Percentiles rank a stretch among this genome's conserved stretches.
These are phyloP conservation scores for Daphne laureola DNA, from an alignment of 441 rosid genomes.

Conservation along the genomic window DNA sequence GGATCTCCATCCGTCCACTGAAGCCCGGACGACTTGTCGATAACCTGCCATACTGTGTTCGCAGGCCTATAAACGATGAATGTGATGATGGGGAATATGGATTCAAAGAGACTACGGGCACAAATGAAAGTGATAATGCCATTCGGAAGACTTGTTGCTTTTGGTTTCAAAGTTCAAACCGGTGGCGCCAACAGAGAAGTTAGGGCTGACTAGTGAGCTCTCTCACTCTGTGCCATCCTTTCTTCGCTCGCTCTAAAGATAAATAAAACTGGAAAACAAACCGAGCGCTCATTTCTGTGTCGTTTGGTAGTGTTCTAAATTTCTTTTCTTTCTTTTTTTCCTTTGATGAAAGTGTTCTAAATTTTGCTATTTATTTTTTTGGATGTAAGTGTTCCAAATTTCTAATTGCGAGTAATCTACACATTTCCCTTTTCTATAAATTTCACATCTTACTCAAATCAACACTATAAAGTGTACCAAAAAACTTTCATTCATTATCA, in stretches of 20 bases:
- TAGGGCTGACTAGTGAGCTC: neutral
- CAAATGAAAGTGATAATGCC: conserved; percentile 34
- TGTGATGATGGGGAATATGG: conserved; percentile 14
- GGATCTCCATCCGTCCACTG: conserved; percentile 26
- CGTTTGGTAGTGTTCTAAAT: too few species aligned
- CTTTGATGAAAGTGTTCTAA: too few species aligned
- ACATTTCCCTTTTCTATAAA: too few species aligned
- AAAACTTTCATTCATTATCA: too few species aligned
- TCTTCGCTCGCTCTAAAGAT: too few species aligned
- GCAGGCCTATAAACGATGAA: conserved; percentile 14
- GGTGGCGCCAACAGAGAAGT: conserved; percentile 16
- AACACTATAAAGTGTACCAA: too few species aligned
- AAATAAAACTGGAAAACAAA: neutral
- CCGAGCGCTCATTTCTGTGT: too few species aligned
- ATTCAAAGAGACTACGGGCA: conserved; percentile 26
- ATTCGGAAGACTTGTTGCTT: conserved; percentile 16
- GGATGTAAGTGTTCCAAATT: too few species aligned
- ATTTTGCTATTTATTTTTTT: too few species aligned
- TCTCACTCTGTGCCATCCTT: neutral
- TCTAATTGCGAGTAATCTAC: too few species aligned
- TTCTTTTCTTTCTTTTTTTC: too few species aligned
- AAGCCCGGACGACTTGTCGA: conserved; percentile 17
- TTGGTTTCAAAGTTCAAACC: conserved; percentile 5
- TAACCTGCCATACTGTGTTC: conserved; percentile 13
- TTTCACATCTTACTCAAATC: too few species aligned